phyloP scores from a whole-genome alignment of 441 rosid genomes.

The Erodium texanum region DNA sequence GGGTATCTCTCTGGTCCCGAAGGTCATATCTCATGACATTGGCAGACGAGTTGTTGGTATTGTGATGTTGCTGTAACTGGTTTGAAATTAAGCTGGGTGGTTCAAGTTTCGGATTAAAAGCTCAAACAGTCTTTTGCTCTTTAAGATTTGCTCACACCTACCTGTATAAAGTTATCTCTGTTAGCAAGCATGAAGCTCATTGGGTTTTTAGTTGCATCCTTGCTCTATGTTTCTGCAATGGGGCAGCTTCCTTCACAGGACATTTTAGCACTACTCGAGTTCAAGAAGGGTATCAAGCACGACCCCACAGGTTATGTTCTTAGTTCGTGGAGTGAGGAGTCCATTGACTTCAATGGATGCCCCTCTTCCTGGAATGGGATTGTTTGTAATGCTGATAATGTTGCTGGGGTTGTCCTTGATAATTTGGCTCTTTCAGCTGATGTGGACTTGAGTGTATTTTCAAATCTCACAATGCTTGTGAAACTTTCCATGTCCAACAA shows the following conservation, averaged over 20 bases:
- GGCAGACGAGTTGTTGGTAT: slow-evolving; percentile 13
- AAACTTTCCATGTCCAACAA: slow-evolving; percentile 86
- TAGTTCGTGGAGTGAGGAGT: slow-evolving; percentile 88
- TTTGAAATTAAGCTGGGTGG: slow-evolving; percentile 9
- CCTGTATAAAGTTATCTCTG: slow-evolving; percentile 15
- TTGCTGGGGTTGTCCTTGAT: slow-evolving; percentile 79
- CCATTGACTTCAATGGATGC: slow-evolving; percentile 87
- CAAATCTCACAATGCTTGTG: slow-evolving; percentile 79
- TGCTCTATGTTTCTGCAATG: slow-evolving; percentile 40
- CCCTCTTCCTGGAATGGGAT: slow-evolving; percentile 98
- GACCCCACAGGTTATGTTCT: slow-evolving; percentile 91
- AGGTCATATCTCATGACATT: slow-evolving; percentile 8
- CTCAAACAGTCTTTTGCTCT: slow-evolving; percentile 13
- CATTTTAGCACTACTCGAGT: slow-evolving; percentile 80
- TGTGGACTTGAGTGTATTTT: slow-evolving; percentile 63
- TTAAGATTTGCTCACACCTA: slow-evolving; percentile 10
- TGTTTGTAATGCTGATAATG: slow-evolving; percentile 82
- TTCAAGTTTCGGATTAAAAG: slow-evolving; percentile 20
- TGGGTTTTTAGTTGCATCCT: slow-evolving; percentile 36
- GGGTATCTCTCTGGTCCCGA: slow-evolving; percentile 16
- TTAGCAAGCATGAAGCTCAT: slow-evolving; percentile 39
- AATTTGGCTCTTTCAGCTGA: slow-evolving; percentile 69
- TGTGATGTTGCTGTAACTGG: slow-evolving; percentile 14
- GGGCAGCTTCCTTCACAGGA: slow-evolving; percentile 98
- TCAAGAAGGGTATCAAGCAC: slow-evolving; percentile 87